These are phyloP conservation scores for Tetracladium maxilliforme DNA, from an alignment of 2,329 filamentous ascomycete species.

Conservation along the genomic window DNA sequence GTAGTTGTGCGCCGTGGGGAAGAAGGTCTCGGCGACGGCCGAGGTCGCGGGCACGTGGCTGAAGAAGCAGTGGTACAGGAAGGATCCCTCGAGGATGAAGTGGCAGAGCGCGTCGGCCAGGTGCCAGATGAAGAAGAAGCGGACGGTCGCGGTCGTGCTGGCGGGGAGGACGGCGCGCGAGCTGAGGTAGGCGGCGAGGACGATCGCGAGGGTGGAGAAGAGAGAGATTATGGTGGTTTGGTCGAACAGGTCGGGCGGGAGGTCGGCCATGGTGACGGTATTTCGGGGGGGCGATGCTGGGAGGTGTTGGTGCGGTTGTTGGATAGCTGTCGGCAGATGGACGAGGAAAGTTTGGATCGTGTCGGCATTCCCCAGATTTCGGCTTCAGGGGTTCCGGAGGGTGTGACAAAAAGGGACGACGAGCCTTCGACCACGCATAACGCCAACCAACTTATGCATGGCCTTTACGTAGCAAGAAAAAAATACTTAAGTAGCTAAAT, in stretches of 20 bases:
- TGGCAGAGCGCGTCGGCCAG: slow-evolving; percentile 86
- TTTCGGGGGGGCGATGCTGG: no score
- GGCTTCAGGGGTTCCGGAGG: no score
- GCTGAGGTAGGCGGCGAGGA: slow-evolving; percentile 30
- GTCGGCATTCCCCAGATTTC: no score
- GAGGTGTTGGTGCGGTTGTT: no score
- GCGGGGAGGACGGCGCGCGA: slow-evolving; percentile 36
- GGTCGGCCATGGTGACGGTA: slow-evolving; percentile 1
- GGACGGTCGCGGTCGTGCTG: slow-evolving; percentile 38
- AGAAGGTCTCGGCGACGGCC: background rate
- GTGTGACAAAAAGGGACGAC: no score
- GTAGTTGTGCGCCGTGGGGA: slow-evolving; percentile 34
- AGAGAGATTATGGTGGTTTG: slow-evolving; percentile 44
- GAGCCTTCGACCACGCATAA: no score
- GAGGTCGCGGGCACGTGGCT: no score
- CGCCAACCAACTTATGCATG: no score
- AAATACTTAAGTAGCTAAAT: no score
- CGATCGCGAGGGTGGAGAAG: slow-evolving; percentile 35
- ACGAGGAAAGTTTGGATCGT: no score
- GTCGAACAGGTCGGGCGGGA: slow-evolving; percentile 31
- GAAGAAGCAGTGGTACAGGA: slow-evolving; percentile 91
- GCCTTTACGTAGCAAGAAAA: no score
- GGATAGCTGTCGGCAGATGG: no score
- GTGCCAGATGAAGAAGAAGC: slow-evolving; percentile 88
- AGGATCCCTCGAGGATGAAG: slow-evolving; percentile 79